Base-by-base conservation (phyloP, 208 protist genomes). In the Acanthamoeba royreba region DNA sequence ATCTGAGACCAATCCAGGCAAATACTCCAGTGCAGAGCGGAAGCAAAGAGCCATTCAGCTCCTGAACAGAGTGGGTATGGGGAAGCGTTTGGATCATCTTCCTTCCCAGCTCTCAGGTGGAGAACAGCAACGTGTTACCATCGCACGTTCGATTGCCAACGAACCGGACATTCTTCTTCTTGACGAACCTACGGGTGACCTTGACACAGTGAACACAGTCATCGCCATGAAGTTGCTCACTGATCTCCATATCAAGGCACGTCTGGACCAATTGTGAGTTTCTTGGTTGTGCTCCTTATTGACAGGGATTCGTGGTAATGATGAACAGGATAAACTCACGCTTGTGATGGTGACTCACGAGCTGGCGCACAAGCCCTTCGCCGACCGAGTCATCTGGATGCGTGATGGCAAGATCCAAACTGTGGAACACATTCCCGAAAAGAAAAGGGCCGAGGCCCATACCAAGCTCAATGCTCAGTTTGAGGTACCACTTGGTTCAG, bases 281-380 rank as follows among this genome's bases (percentile, higher is more conserved):
- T n/a, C 35, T 40, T 15, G 19, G 11, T 55, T 19, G 19, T 55
- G 9, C 33, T 25, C 25, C 49, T 19, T 63, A 15, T 28, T 63
- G 53, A 63, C 53, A 28, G 2, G 53, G 53, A 9, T 19, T 25
- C 49, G 42, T n/a, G n/a, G n/a, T n/a, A n/a, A n/a, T n/a, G n/a
- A n/a, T n/a, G 25, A 4, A 63, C 53, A 79, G 69, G 69, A 79
- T 28, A 45, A 45, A 28, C 97, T 99, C 33, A 99, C 98, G 25
- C 97, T 99, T 95, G 96, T 99, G n/a, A 99, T 99, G 98, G 98
- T 99, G 2, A 99, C 98, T 11, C 98, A 99, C 94, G 98, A 99
- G 94, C 97, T 98, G n/a, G 97, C 98, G 91, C 97, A 99, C 94
- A 99, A 99, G 89, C 97, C 97, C 93, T 99, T 98, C 94, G 98